These are phyloP conservation scores for Rosa lucieae DNA, from an alignment of 306 rosid species.

Conservation along the genomic window DNA sequence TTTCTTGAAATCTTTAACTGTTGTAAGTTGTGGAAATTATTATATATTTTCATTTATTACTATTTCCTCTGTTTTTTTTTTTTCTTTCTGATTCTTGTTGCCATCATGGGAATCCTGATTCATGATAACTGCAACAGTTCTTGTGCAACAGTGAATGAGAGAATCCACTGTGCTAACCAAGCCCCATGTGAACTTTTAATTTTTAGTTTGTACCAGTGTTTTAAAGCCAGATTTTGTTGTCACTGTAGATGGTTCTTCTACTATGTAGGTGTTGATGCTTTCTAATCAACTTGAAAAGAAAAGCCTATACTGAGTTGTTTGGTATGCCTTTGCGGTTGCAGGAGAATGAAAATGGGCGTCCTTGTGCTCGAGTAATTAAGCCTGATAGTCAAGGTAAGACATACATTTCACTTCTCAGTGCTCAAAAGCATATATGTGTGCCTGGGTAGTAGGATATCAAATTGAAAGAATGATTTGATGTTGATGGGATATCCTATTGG, in stretches of 20 bases:
- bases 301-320: slow-evolving; percentile 21
- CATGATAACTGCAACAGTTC: too few relatives aligned
- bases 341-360: slow-evolving; percentile 34
- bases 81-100: too few relatives aligned
- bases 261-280: slow-evolving; percentile 1
- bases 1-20: too few relatives aligned
- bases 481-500: not conserved
- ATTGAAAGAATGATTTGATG: not conserved
- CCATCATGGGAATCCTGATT: too few relatives aligned
- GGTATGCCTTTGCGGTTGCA: slow-evolving; percentile 36
- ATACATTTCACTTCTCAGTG: not conserved
- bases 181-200: not conserved
- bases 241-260: not conserved
- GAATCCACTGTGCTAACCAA: not conserved
- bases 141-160: too few relatives aligned
- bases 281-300: not conserved
- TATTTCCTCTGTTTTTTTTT: too few relatives aligned
- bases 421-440: not conserved
- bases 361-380: slow-evolving; percentile 55
- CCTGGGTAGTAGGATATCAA: not conserved
- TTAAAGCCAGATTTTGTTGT: too few relatives aligned
- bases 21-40: too few relatives aligned
- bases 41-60: too few relatives aligned
- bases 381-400: slow-evolving; percentile 50
- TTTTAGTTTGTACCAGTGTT: too few relatives aligned